These are phyloP conservation scores for Thinopyrum elongatum DNA, from an alignment of 176 grass and related monocot species.

Conservation along the genomic window DNA sequence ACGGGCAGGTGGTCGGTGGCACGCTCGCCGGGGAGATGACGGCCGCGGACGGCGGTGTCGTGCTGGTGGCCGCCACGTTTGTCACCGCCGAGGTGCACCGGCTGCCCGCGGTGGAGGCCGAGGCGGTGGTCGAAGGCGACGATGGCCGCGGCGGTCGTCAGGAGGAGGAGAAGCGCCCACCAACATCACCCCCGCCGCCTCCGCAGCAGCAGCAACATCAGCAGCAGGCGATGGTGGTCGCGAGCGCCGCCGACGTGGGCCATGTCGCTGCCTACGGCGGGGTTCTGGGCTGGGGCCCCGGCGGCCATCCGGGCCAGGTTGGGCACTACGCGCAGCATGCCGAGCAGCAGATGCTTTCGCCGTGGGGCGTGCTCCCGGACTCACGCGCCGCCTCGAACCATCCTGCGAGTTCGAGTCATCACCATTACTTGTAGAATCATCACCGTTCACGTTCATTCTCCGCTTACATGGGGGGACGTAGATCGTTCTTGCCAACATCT, in stretches of 20 bases:
- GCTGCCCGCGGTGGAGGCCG: conserved; percentile 23
- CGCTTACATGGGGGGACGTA: neutral
- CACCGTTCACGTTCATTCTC: neutral
- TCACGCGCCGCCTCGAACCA: neutral
- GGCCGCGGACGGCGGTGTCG: conserved; percentile 40
- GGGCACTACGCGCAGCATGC: neutral
- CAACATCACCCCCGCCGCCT: neutral
- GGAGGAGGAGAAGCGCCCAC: neutral
- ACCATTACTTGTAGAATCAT: neutral
- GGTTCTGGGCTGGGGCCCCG: neutral
- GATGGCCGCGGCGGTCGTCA: neutral
- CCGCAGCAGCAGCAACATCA: neutral
- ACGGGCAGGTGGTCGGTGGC: conserved; percentile 87
- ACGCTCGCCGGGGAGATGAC: conserved; percentile 63
- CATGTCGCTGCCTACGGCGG: neutral
- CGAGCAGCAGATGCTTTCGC: neutral
- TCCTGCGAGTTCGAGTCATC: neutral
- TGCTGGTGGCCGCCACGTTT: conserved; percentile 75
- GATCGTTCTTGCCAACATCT: neutral
- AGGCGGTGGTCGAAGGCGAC: neutral
- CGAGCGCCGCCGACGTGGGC: conserved; percentile 4
- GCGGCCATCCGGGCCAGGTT: conserved; percentile 3
- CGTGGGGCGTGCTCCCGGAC: neutral
- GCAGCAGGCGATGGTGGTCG: neutral
- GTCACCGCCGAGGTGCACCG: conserved; percentile 57